A percentile compares a stretch with the other conserved stretches of the same genome.
These are phyloP conservation scores for Colletotrichum sp. DNA, from an alignment of 2,329 filamentous ascomycete genomes.

Conservation along the genomic window DNA sequence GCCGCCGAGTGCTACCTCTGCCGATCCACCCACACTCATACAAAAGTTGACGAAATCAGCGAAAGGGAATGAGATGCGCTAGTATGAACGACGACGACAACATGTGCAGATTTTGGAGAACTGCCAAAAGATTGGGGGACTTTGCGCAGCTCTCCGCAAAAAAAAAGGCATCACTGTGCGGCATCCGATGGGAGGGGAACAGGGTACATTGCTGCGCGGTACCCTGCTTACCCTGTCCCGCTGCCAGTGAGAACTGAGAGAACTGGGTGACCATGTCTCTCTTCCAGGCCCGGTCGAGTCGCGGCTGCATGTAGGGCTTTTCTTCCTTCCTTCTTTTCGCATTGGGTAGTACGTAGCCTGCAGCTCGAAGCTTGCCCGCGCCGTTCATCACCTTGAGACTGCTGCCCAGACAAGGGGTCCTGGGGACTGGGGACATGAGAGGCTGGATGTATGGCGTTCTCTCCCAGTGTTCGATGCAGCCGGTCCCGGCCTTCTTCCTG, in stretches of 20 bases:
- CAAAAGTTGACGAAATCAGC: background rate
- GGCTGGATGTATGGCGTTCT: background rate
- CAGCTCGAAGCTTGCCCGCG: background rate
- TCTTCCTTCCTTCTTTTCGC: background rate
- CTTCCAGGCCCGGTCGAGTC: background rate
- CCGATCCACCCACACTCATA: slow-evolving; percentile 16
- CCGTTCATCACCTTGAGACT: background rate
- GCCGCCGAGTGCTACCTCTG: slow-evolving; percentile 9
- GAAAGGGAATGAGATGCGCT: background rate
- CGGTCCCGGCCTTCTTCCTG: background rate
- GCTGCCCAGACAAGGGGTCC: background rate
- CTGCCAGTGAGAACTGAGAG: background rate
- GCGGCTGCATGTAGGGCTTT: background rate
- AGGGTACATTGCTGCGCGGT: background rate
- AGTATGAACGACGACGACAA: background rate
- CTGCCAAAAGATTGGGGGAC: background rate
- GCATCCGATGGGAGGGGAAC: background rate
- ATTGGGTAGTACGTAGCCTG: background rate
- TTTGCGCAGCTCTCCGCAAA: background rate
- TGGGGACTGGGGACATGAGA: background rate
- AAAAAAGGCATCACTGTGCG: slow-evolving; percentile 12
- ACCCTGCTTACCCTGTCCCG: background rate
- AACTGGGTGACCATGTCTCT: background rate
- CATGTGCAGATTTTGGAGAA: background rate
- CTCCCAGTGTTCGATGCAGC: background rate